These are phyloP conservation scores for Echinosophora koreensis DNA, from an alignment of 306 rosid genomes.

Conservation along the genomic window DNA sequence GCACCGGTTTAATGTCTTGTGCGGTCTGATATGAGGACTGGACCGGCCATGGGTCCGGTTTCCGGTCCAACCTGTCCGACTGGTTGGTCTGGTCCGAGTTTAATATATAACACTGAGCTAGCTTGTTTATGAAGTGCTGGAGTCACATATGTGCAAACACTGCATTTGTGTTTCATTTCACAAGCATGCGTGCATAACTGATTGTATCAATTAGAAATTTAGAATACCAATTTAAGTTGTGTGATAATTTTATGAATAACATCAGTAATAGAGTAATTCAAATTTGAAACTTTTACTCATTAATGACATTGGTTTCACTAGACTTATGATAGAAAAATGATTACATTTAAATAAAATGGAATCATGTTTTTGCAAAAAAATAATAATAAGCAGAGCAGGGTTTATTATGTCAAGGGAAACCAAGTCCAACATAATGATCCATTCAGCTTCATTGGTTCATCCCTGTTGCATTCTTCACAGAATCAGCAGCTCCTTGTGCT, in stretches of 20 bases:
- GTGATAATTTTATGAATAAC: not conserved
- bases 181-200: not conserved
- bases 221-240: not conserved
- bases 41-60: too few relatives aligned
- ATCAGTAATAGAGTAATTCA: not conserved
- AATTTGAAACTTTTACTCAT: not conserved
- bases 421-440: not conserved
- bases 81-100: too few relatives aligned
- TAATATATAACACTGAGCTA: too few relatives aligned
- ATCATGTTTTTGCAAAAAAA: not conserved
- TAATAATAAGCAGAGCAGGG: constrained; percentile 2
- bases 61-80: too few relatives aligned
- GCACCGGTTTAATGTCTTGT: too few relatives aligned
- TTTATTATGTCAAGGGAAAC: constrained; percentile 36
- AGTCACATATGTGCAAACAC: too few relatives aligned
- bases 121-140: too few relatives aligned
- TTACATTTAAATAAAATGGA: constrained; percentile 25
- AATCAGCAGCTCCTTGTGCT: constrained; percentile 56
- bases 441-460: constrained; percentile 46
- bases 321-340: not conserved
- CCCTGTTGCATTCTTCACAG: constrained; percentile 62
- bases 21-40: too few relatives aligned
- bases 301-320: not conserved
- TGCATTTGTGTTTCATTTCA: not conserved
- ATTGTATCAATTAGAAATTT: not conserved